phyloP scores from a whole-genome alignment of 192 early-diverging fungal species.

The Diversispora eburnea region DNA sequence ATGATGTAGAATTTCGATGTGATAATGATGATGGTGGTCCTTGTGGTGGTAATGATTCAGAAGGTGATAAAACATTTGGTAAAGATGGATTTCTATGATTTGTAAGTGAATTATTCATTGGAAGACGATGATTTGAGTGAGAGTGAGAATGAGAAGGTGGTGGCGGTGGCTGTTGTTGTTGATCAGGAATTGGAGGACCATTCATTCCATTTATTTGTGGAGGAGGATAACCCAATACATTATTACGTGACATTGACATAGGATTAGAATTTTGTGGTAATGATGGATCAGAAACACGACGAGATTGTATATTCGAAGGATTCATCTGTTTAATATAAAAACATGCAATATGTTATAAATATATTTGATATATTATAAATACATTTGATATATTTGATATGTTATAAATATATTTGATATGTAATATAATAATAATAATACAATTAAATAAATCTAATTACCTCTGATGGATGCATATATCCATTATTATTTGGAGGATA shows the following conservation, averaged over 20 bases:
- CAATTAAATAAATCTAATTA: neutral
- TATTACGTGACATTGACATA: neutral
- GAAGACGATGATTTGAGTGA: neutral
- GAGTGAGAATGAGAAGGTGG: neutral
- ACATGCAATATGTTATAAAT: neutral
- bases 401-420: neutral
- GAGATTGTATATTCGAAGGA: neutral
- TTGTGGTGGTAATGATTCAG: neutral
- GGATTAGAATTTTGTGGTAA: neutral
- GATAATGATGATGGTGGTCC: too few species aligned
- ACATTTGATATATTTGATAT: neutral
- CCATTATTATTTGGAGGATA: conserved; percentile 7
- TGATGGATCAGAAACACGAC: conserved; percentile 1
- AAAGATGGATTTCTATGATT: conserved; percentile 1
- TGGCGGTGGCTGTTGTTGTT: neutral
- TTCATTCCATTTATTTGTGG: neutral
- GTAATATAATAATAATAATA: too few species aligned
- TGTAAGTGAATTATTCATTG: neutral
- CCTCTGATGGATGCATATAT: neutral
- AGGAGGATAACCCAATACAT: neutral
- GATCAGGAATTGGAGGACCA: neutral
- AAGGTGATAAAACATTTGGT: neutral
- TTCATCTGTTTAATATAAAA: neutral
- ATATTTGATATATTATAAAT: neutral
- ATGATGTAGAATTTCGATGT: neutral